Evolutionary conservation across 148 eudicot genomes (phyloP), one percentile per base, ranked within the genome.

Genomic region (Nepenthes mirabilis): DNA sequence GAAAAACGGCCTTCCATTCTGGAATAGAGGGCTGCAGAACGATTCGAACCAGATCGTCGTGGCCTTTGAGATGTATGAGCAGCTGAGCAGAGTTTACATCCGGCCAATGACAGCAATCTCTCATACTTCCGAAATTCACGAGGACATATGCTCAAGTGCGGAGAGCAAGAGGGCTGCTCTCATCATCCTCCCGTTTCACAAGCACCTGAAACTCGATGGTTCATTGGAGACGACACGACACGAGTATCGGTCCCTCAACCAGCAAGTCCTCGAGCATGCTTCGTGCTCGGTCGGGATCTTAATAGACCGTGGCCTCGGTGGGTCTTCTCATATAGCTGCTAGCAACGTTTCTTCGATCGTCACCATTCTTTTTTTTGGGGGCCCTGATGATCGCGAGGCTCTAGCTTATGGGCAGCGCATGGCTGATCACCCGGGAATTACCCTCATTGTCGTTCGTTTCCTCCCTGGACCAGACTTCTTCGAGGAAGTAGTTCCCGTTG

Each of bases 261-360:
- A 71, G 32, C 65, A 65, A 50, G 87, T 79, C 32, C 85, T 88
- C 7, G 72, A 64, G 45, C 57, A 85, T 23, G 83, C 93, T 0
- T 82, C 83, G 0, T 88, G 96, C 56, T 88, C 96, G 1, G 93
- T 88, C 8, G 91, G 83, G 37, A 80, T 88, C 37, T 40, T 88
- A 14, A 80, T 88, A 0, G 96, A 89, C 62, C 85, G 93, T 0
- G 93, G 89, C n/a, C 85, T 89, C 0, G 96, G 96, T 14, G 96
- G 96, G 9, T 37, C 85, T 0, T 73, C 89, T 9, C 93, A 89
- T 1, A 65, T 89, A 1, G 70, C 96, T 0, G 85, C 96, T 2
- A 83, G 96, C 72, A 86, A 82, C 14, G 87, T 86, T 5, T 72
- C 80, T 47, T 89, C 84, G 0, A 66, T 70, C 3, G 57, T 89